Percentiles rank a stretch among this genome's conserved stretches.
These are phyloP conservation scores for Mycocentrospora acerina DNA, from an alignment of 2,329 filamentous ascomycete species.

Conservation along the genomic window DNA sequence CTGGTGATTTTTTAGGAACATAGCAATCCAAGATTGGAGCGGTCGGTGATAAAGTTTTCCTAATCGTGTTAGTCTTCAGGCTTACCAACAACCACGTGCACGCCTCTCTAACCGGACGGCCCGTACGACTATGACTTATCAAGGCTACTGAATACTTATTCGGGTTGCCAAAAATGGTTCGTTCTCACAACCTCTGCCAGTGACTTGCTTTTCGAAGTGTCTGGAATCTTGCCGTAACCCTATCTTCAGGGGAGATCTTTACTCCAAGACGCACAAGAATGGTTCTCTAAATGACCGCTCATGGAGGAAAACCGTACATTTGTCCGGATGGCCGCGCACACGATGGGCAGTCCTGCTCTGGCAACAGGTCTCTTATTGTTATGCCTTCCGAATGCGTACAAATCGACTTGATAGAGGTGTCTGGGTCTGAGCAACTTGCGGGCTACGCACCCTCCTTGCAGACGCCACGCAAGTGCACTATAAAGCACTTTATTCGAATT, in stretches of 20 bases:
- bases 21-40: conserved; percentile 5
- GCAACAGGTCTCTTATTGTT: not conserved
- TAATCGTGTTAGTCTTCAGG: conserved; percentile 10
- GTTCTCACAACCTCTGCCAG: conserved; percentile 14
- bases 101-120: conserved; percentile 20
- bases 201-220: conserved; percentile 6
- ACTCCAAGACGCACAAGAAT: conserved; percentile 1
- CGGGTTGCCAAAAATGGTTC: conserved; percentile 37
- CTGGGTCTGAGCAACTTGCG: not conserved
- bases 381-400: not conserved
- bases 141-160: conserved; percentile 23
- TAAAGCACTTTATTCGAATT: not conserved
- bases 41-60: conserved; percentile 6
- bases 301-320: no score
- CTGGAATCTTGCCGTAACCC: conserved; percentile 3
- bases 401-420: not conserved
- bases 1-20: conserved; percentile 1
- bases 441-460: not conserved
- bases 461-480: not conserved
- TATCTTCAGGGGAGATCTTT: not conserved
- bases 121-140: conserved; percentile 36
- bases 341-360: no score
- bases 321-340: no score
- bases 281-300: no score
- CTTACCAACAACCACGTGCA: conserved; percentile 40